Base-by-base conservation (phyloP, 306 rosid species). In the Cicer yamashitae region DNA sequence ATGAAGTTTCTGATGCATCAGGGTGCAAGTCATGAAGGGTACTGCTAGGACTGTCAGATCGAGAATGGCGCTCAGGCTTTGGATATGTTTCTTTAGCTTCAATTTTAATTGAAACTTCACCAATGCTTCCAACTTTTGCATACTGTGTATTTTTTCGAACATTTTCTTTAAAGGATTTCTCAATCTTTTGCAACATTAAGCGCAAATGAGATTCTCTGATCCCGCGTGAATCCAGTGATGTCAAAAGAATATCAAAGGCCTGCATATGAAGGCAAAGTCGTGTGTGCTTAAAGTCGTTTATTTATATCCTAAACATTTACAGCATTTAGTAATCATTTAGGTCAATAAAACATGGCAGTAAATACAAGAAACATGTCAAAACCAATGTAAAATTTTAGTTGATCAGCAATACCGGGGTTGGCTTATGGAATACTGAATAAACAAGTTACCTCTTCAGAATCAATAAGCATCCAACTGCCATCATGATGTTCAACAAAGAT, bases 201-300 rank as follows among this genome's bases (percentile, higher is more conserved):
- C 96, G 97, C 81, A 96, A 77, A 87, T 96, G 96, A 66, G 98
- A 90, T 82, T 96, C 99, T 81, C 99, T 90, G 58, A 87, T 68
- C 53, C 99, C 99, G 0, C 99, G 98, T 12, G 96, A 69, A 77
- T 96, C 99, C 87, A 96, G 78, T 38, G 98, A 87, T 51, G 57
- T 77, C 83, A 87, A 80, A 82, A 96, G 96, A 79, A 83, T 41
- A 78, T 96, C 99, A 84, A 92, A 90, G 81, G 84, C 99, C 99
- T 96, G 88, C 56, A 70, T 9, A 80, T 6, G 22, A 40, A 73
- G 47, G 53, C 65, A 43, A 52, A 40, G 52, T 30, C 37, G 5
- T 3, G 37, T 45, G 38, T 45, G 45, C 56, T 45, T 77, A 46
- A 58, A 47, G 22, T 37, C 63, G 22, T 18, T 61, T 30, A 30